Conservation (phyloP, 768 basidiomycete species). For the Lactifluus hygrophoroides region DNA sequence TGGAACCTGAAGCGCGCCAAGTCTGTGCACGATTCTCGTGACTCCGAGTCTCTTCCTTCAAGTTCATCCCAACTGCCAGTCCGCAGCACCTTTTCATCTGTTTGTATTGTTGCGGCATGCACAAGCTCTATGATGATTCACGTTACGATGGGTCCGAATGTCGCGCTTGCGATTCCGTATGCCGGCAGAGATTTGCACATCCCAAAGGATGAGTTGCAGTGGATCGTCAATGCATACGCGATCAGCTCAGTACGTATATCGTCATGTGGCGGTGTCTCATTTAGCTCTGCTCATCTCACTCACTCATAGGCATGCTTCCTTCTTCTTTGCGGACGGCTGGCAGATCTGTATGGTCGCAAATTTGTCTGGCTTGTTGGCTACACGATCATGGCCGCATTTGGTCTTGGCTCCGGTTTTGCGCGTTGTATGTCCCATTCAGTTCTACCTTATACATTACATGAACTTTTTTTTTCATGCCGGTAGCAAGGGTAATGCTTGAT, state of each 20-base stretch:
- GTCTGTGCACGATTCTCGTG: not conserved
- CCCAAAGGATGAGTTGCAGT: conserved; percentile 47
- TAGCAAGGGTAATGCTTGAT: conserved; percentile 53
- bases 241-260: conserved; percentile 47
- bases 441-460: not conserved
- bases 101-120: conserved; percentile 24
- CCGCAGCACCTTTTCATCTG: conserved; percentile 5
- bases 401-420: conserved; percentile 58
- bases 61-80: not conserved
- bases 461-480: not conserved
- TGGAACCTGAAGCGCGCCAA: too few species aligned
- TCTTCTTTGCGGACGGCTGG: conserved; percentile 67
- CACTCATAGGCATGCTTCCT: conserved; percentile 60
- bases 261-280: not conserved
- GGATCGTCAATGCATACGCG: conserved; percentile 60
- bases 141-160: conserved; percentile 21
- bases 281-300: not conserved
- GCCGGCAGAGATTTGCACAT: conserved; percentile 36
- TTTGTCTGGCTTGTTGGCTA: conserved; percentile 56
- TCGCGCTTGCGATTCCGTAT: conserved; percentile 26
- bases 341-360: conserved; percentile 74
- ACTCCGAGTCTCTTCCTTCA: not conserved
- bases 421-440: conserved; percentile 31
- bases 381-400: conserved; percentile 42
- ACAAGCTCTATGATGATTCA: conserved; percentile 28